phyloP scores from a whole-genome alignment of 2,329 filamentous ascomycete species.

The Trichoderma afroharzianum region DNA sequence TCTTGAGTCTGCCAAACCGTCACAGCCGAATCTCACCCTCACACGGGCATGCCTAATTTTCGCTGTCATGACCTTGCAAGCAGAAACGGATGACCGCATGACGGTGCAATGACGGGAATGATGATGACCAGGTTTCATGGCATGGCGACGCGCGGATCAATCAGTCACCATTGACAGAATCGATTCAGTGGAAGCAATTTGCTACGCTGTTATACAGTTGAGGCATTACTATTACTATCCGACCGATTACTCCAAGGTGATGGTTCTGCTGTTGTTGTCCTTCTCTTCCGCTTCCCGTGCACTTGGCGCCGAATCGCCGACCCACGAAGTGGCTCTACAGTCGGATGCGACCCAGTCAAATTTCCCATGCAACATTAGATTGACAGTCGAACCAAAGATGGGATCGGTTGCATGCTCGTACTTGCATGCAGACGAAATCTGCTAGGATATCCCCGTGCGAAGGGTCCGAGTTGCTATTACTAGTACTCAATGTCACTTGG shows the following conservation, averaged over 20 bases:
- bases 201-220: not conserved
- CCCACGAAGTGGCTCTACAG: not conserved
- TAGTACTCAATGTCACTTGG: slow-evolving; percentile 13
- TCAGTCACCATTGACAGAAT: not conserved
- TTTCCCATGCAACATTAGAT: not conserved
- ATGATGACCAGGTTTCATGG: not conserved
- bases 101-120: not conserved
- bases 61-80: not conserved
- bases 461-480: slow-evolving; percentile 5
- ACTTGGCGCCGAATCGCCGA: not conserved
- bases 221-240: not conserved
- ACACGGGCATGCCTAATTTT: not conserved
- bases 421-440: not conserved
- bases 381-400: slow-evolving; percentile 8
- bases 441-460: not conserved
- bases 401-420: slow-evolving; percentile 1
- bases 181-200: not conserved
- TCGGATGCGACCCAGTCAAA: slow-evolving; percentile 4
- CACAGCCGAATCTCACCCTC: not conserved
- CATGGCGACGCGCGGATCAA: not conserved
- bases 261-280: not conserved
- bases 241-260: not conserved
- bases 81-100: not conserved
- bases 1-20: not conserved
- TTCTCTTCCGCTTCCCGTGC: not conserved